Evolutionary conservation across 2,329 filamentous ascomycete species (phyloP).

Genomic region (Nannizziopsis barbatae): DNA sequence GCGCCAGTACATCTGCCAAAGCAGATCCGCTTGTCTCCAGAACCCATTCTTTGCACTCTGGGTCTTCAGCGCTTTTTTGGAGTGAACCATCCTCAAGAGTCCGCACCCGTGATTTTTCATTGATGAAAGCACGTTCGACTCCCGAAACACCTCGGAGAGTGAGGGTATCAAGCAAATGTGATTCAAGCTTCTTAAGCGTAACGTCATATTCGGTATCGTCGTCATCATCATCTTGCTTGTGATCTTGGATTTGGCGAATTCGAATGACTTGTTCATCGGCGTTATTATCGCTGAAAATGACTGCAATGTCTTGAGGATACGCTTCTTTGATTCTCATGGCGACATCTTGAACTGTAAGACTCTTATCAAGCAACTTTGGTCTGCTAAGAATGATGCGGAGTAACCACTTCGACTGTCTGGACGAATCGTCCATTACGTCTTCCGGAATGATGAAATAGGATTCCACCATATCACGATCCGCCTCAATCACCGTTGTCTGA

Average conservation of each 20-base stretch:
- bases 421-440: constrained; percentile 54
- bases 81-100: constrained; percentile 59
- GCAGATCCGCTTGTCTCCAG: constrained; percentile 89
- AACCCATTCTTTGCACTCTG: constrained; percentile 80
- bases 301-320: constrained; percentile 71
- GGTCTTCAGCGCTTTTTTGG: constrained; percentile 60
- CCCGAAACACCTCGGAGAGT: constrained; percentile 83
- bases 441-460: constrained; percentile 94
- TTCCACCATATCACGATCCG: constrained; percentile 87
- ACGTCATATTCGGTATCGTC: constrained; percentile 72
- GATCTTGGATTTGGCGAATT: constrained; percentile 64
- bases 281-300: constrained; percentile 98
- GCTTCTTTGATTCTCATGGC: constrained; percentile 79
- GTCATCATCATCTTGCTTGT: constrained; percentile 63
- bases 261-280: constrained; percentile 91
- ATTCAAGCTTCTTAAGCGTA: constrained; percentile 83
- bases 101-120: constrained; percentile 62
- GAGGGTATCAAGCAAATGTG: constrained; percentile 80
- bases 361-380: constrained; percentile 85
- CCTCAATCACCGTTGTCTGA: constrained; percentile 69
- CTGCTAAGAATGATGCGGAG: constrained; percentile 87
- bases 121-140: constrained; percentile 86
- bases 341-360: constrained; percentile 81
- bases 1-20: constrained; percentile 68
- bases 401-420: constrained; percentile 79